These are phyloP conservation scores for Clitocybe nebularis DNA, from an alignment of 1,284 basidiomycete species.

Conservation along the genomic window DNA sequence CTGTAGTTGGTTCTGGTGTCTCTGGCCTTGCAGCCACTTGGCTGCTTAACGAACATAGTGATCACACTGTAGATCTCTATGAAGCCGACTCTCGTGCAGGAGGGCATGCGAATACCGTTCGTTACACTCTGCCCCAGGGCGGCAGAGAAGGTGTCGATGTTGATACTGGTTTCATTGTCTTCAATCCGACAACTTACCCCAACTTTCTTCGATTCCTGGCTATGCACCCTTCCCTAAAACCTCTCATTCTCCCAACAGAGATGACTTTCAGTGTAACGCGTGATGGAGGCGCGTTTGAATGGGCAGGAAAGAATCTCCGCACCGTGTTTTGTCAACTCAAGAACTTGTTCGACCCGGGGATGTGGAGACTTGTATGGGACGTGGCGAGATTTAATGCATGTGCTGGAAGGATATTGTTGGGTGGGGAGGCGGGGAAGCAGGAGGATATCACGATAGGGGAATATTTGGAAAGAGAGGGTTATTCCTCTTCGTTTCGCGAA, in stretches of 20 bases:
- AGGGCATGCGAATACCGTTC: slow-evolving; percentile 78
- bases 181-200: slow-evolving; percentile 78
- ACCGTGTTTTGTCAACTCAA: slow-evolving; percentile 66
- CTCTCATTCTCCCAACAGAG: slow-evolving; percentile 57
- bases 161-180: slow-evolving; percentile 71
- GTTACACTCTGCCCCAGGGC: slow-evolving; percentile 43
- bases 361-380: slow-evolving; percentile 80
- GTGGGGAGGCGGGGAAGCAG: slow-evolving; percentile 27
- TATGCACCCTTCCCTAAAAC: slow-evolving; percentile 33
- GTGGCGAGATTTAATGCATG: slow-evolving; percentile 76
- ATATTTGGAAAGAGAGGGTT: slow-evolving; percentile 66
- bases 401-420: slow-evolving; percentile 41
- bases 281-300: slow-evolving; percentile 66
- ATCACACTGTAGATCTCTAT: slow-evolving; percentile 78
- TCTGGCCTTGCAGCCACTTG: slow-evolving; percentile 77
- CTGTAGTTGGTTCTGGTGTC: slow-evolving; percentile 77
- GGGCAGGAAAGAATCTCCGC: slow-evolving; percentile 63
- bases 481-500: slow-evolving; percentile 67
- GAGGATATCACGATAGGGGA: slow-evolving; percentile 60
- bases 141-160: slow-evolving; percentile 46
- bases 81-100: slow-evolving; percentile 69
- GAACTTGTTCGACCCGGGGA: slow-evolving; percentile 58
- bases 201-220: slow-evolving; percentile 75
- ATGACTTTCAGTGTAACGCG: slow-evolving; percentile 82
- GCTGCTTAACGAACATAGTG: slow-evolving; percentile 73